Base-by-base conservation (phyloP, 805 yeast species). In the Hanseniaspora osmophila region DNA sequence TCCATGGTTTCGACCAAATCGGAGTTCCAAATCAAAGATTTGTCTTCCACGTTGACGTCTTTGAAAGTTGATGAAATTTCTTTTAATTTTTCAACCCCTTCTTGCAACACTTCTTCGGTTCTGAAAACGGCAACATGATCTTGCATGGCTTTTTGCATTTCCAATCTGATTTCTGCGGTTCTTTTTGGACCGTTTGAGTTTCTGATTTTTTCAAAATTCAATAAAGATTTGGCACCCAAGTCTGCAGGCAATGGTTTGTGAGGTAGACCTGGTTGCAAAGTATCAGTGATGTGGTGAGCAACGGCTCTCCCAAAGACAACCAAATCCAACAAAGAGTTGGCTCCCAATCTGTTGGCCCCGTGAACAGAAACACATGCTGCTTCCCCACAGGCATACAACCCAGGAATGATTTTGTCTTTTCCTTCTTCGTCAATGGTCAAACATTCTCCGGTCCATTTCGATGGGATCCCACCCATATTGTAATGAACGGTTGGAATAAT, bases 401-500 rank as follows among this genome's bases (percentile, higher is more conserved):
- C 98, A 60, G 90, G 92, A 51, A 90, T 92, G 55, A 83, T 77
- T 61, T 74, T 77, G 65, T 92, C 98, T 59, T 90, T 78, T 57
- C 98, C 98, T 53, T 75, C 70, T 61, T 76, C 90, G 61, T 83
- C 86, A 58, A 81, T 62, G 41, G 85, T 85, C 51, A 90, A 64
- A 44, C 79, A 96, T 71, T 90, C 96, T 73, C 97, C 98, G 54
- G 81, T 84, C 83, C 86, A 92, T 67, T 82, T 85, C 54, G 98
- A 92, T 66, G 98, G 98, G 54, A 90, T 85, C 79, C 97, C 97
- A 68, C 98, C 98, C 98, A 90, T 90, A 70, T 90, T 90, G 75
- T 92, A 90, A 70, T 90, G 98, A 50, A 92, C 98, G 54, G 98
- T 90, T 58, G 98, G 98, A 57, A 92, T 69, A 58, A 90, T 88